These are phyloP conservation scores for Trametes sp. DNA, from an alignment of 1,284 basidiomycete genomes.

Conservation along the genomic window DNA sequence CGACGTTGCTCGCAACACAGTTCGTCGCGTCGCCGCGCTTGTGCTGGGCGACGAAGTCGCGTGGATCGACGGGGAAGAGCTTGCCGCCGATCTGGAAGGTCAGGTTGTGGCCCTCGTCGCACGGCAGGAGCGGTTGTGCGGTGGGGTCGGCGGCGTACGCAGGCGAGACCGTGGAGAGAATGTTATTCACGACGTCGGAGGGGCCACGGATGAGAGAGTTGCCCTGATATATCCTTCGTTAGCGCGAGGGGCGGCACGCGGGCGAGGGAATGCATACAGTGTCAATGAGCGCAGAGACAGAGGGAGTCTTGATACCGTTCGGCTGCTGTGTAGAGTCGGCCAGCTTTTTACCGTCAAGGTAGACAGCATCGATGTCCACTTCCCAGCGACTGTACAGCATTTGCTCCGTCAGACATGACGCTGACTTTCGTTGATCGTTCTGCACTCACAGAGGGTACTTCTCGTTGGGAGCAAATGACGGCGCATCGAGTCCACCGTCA, in stretches of 20 bases:
- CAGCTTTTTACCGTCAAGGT: slow-evolving; percentile 58
- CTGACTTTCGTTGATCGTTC: no score
- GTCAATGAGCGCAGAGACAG: slow-evolving; percentile 59
- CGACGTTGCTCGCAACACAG: slow-evolving; percentile 57
- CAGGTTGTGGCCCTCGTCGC: slow-evolving; percentile 58
- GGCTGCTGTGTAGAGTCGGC: slow-evolving; percentile 51
- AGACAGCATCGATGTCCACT: slow-evolving; percentile 61
- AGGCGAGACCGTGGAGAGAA: slow-evolving; percentile 49
- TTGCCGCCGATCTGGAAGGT: slow-evolving; percentile 69
- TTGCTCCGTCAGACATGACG: not conserved
- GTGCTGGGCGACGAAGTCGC: slow-evolving; percentile 61
- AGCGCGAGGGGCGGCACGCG: not conserved
- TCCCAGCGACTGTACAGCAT: slow-evolving; percentile 58
- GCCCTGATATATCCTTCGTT: slow-evolving; percentile 36
- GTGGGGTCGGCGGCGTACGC: slow-evolving; percentile 40
- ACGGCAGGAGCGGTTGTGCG: slow-evolving; percentile 45
- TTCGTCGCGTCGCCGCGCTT: slow-evolving; percentile 46
- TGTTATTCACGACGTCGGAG: slow-evolving; percentile 47
- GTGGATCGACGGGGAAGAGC: slow-evolving; percentile 70
- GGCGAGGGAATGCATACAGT: slow-evolving; percentile 47
- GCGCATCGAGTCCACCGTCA: slow-evolving; percentile 48
- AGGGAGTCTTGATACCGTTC: slow-evolving; percentile 40
- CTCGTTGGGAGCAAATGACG: slow-evolving; percentile 46
- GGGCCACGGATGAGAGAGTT: slow-evolving; percentile 51
- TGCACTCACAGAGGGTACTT: slow-evolving; percentile 45